Evolutionary conservation across 495 filamentous ascomycete species (phyloP), one percentile per base, ranked within the genome.

Genomic region (Margaritispora aquatica): DNA sequence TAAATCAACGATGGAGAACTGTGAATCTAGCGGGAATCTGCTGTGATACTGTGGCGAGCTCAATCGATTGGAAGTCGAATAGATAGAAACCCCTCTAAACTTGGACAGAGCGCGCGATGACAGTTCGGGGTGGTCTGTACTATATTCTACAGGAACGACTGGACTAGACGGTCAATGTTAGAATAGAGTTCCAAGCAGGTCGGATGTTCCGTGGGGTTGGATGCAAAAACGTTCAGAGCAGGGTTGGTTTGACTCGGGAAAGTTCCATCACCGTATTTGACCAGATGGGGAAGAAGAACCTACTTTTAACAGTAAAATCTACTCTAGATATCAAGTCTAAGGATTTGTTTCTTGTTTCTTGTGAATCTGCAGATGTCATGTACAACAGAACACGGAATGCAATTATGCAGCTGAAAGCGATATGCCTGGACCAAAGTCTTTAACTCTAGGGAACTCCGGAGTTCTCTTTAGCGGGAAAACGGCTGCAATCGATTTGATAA

Each of bases 161-260:
- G n/a, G 15, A 44, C 38, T 44, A 17, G 38, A n/a, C 17, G 38
- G 17, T 8, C 23, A 47, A 41, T 46, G 53, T 55, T 23, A 55
- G 53, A 55, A 55, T 54, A 55, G 34, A 55, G 20, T 55, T 55
- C 34, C 19, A 19, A n/a, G n/a, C n/a, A 8, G 53, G 51, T 17
- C 34, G 53, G 23, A 55, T 21, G 46, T n/a, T 44, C 36, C 11
- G 34, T 2, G 38, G 38, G 38, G 11, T 44, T 34, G 13, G 13
- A 13, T 34, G 29, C 29, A 34, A 13, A 13, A 13, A 34, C 5
- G 29, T 13, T 34, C 13, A 13, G 13, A 13, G 38, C 15, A 2
- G 7, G 15, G 10, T 15, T 3, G 38, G 38, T 44, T n/a, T 44
- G 38, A 44, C 38, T 44, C 38, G 38, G 19, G 38, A 44, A 44